Evolutionary conservation across 2,329 filamentous ascomycete species (phyloP), one percentile per base, ranked within the genome.

Genomic region (Pseudocercospora pini-densiflorae): DNA sequence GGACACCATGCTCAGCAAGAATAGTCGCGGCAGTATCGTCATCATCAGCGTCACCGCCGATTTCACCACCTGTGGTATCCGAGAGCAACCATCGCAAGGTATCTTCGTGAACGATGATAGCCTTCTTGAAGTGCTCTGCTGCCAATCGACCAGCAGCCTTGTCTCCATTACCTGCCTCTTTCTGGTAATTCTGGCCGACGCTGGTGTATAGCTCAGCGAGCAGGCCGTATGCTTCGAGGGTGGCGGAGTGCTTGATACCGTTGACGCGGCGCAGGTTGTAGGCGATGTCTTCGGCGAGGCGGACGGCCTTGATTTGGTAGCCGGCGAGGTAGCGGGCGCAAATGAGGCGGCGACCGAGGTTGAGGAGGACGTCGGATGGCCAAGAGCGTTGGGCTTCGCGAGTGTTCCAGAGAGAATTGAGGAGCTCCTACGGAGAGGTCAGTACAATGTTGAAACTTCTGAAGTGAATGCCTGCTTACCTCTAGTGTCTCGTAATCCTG

Each of bases 261-360:
- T 84, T 84, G 5, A 84, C 83, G 23, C 85, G 83, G 10, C 83
- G 82, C 68, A 86, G 79, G 72, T 87, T 87, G 78, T 87, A 87
- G 45, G 82, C 82, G 64, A 87, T 85, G 72, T 85, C 83, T 71
- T 85, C 84, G 74, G 81, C 83, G 1, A 87, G 81, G 59, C 79
- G 78, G 49, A 82, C 79, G 10, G 82, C 79, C 2, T 78, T 77
- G 67, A 81, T 76, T 53, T 81, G 79, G 54, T 81, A 77, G 47
- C 81, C 81, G 33, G 82, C 80, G 49, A 83, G 81, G 77, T 84
- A 86, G 58, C 83, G 83, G 1, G 83, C 83, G 72, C 83, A 81
- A 59, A 86, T 83, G 58, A 86, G 82, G 12, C 82, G 80, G 49
- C 82, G 82, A n/a, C 84, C 85, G 29, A 86, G 83, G 71, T 81